Base-by-base conservation (phyloP, 176 grass and related monocot genomes). In the Eremochloa ophiuroides region DNA sequence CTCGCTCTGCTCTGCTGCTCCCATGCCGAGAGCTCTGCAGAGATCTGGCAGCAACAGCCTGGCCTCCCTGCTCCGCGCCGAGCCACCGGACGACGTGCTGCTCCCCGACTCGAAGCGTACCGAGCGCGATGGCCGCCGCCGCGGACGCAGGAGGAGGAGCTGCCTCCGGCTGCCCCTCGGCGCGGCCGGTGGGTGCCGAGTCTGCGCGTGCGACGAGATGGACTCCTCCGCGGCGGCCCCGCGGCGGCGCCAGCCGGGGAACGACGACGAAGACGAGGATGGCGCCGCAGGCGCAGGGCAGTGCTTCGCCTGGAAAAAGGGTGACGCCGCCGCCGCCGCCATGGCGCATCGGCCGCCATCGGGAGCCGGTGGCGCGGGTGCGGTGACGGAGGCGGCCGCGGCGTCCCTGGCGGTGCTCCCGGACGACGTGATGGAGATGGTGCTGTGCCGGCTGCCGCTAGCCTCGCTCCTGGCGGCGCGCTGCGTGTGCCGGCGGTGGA, bases 401-500 rank as follows among this genome's bases (percentile, higher is more conserved):
- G 8, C 87, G 14, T 53, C 61, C 9, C 11, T 81, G 22, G 63
- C 80, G 4, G 83, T 56, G n/a, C 90, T 98, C 34, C 90, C 95
- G 20, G 90, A 98, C 81, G 95, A 98, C 68, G 81, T 98, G 56
- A 22, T 93, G 71, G 92, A 93, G 86, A 90, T 94, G 87, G 93
- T 98, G 58, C 87, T 98, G 62, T 70, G 80, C 44, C 77, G 85
- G 1, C 92, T 98, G 41, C 92, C 95, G 38, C 81, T 93, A 34
- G 51, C 90, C 13, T 89, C 90, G 77, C 74, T 98, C 79, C 86
- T 94, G 33, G 81, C 88, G 10, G 77, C 90, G 37, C 92, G 95
- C 6, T 94, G 95, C 65, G 95, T 86, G 26, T 98, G 95, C 90
- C 76, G 77, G 61, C 93, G 91, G n/a, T 98, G 95, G 95, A 85